phyloP scores from a whole-genome alignment of 306 rosid species.

The Glycine latifolia region DNA sequence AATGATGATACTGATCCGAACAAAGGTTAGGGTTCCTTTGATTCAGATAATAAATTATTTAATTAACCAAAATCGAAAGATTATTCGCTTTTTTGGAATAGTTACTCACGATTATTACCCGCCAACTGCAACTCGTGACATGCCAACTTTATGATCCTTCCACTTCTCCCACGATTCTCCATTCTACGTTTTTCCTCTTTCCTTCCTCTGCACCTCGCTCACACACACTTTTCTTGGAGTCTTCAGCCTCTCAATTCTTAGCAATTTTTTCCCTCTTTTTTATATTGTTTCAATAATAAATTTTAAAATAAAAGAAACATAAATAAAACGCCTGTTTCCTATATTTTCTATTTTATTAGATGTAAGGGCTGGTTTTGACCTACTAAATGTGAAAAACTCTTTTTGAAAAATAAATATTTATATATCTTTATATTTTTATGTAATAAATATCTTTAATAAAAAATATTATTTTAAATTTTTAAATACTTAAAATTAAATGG shows the following conservation, averaged over 20 bases:
- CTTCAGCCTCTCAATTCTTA: slow-evolving; percentile 11
- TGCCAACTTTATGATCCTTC: slow-evolving; percentile 35
- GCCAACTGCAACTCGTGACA: slow-evolving; percentile 42
- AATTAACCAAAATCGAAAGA: background rate
- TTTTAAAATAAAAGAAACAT: background rate
- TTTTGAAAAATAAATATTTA: too few relatives aligned
- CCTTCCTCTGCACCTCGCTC: slow-evolving; percentile 22
- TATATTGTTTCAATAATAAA: background rate
- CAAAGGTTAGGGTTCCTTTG: background rate
- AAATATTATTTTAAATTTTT: too few relatives aligned
- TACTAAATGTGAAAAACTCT: too few relatives aligned
- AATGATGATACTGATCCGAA: slow-evolving; percentile 30
- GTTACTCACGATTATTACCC: slow-evolving; percentile 34
- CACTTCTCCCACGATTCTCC: slow-evolving; percentile 37
- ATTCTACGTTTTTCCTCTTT: slow-evolving; percentile 1
- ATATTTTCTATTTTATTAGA: too few relatives aligned
- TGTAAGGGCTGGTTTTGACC: too few relatives aligned
- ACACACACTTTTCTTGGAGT: background rate
- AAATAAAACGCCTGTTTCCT: background rate
- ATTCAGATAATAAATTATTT: background rate
- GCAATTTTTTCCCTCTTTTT: background rate
- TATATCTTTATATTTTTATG: too few relatives aligned
- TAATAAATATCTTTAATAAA: too few relatives aligned
- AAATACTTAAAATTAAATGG: too few relatives aligned
- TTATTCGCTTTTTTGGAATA: background rate